Conservation (phyloP, 2,329 filamentous ascomycete species). For the Sporothrix phasma region DNA sequence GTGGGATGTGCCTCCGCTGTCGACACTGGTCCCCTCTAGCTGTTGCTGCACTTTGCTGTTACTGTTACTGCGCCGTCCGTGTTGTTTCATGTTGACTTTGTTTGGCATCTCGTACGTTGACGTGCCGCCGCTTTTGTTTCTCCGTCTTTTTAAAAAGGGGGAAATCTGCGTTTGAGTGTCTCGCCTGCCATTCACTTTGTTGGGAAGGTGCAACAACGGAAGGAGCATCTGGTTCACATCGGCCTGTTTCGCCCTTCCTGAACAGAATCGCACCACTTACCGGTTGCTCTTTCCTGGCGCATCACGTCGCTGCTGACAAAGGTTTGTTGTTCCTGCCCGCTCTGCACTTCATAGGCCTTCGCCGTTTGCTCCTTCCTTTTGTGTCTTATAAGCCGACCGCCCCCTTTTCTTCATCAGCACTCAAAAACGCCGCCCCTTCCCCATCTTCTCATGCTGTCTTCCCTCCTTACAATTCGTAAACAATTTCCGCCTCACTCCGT, state of each 20-base stretch:
- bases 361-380: constrained; percentile 4
- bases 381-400: not conserved
- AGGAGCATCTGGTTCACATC: not conserved
- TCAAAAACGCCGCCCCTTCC: not conserved
- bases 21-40: not conserved
- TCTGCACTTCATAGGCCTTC: not conserved
- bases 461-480: not conserved
- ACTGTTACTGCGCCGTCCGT: not conserved
- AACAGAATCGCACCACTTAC: not conserved
- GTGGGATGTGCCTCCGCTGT: not conserved
- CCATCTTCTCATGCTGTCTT: not conserved
- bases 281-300: constrained; percentile 4
- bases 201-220: not conserved
- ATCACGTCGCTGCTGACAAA: not conserved
- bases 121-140: not conserved
- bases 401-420: not conserved
- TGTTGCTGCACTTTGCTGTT: not conserved
- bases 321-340: not conserved
- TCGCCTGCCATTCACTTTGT: not conserved
- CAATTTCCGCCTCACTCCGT: not conserved
- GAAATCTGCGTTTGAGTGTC: not conserved
- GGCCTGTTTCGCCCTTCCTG: not conserved
- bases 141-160: not conserved
- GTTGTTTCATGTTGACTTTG: not conserved
- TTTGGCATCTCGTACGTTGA: not conserved